Percentiles rank a stretch among this genome's conserved stretches.
Evolutionary conservation across 345 rosid species (phyloP).

Genomic region (Dipteronia sinensis): DNA sequence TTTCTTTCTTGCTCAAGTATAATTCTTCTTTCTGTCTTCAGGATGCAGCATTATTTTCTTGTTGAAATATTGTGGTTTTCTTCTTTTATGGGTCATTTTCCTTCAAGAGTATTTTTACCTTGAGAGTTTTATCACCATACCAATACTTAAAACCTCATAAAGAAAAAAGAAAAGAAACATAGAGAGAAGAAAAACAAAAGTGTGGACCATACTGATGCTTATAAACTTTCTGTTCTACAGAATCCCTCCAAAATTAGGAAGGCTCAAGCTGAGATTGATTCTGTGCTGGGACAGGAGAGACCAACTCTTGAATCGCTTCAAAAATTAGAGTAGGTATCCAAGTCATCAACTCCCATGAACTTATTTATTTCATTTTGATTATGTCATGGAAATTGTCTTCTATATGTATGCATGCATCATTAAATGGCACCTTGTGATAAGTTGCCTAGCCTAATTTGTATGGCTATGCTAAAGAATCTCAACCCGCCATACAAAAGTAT

Average conservation of each 20-base stretch:
- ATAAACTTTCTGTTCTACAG: constrained; percentile 40
- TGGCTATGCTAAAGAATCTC: neutral
- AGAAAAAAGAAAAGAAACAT: neutral
- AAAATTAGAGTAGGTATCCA: constrained; percentile 65
- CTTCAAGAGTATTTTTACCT: neutral
- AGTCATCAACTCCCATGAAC: constrained; percentile 6
- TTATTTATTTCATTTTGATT: constrained; percentile 9
- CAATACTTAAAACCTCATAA: neutral
- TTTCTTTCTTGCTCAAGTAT: constrained; percentile 88
- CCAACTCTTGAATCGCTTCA: constrained; percentile 72
- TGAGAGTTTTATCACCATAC: neutral
- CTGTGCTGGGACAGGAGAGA: constrained; percentile 61
- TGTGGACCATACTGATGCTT: constrained; percentile 10
- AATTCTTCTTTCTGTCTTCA: constrained; percentile 18
- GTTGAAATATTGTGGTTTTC: neutral
- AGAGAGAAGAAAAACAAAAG: neutral
- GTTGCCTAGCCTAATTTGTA: neutral
- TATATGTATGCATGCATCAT: neutral
- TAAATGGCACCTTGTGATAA: neutral
- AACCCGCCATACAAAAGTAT: neutral
- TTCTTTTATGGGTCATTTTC: neutral
- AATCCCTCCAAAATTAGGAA: constrained; percentile 73
- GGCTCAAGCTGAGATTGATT: constrained; percentile 89
- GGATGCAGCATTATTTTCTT: neutral
- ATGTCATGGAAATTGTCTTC: neutral